Conservation (phyloP, 805 yeast species). For the Lipomyces mesembrius region DNA sequence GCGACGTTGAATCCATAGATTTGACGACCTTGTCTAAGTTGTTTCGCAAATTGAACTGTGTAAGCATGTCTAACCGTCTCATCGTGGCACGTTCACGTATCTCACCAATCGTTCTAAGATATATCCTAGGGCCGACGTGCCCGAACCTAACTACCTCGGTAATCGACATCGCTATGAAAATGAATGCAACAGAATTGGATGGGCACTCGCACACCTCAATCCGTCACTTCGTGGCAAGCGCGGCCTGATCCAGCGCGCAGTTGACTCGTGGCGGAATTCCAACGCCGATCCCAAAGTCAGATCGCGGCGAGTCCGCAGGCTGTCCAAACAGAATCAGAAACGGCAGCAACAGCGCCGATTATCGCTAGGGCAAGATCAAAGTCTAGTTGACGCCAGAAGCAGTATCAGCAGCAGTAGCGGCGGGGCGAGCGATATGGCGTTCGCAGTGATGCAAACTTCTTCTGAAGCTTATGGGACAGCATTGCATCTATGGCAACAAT, state of each 20-base stretch:
- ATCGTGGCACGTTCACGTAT: neutral
- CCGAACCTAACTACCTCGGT: constrained; percentile 51
- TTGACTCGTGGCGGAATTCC: constrained; percentile 58
- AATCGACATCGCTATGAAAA: constrained; percentile 54
- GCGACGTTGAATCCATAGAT: constrained; percentile 45
- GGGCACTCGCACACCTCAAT: constrained; percentile 53
- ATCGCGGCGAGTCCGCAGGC: constrained; percentile 52
- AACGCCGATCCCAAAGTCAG: constrained; percentile 50
- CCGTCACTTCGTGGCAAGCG: constrained; percentile 52
- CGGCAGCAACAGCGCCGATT: constrained; percentile 4
- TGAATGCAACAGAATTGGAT: constrained; percentile 55
- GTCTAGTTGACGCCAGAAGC: neutral
- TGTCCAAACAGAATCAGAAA: constrained; percentile 32
- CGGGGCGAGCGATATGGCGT: neutral
- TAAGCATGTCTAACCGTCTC: constrained; percentile 4
- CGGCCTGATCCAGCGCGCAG: constrained; percentile 58
- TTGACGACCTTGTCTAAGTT: constrained; percentile 40
- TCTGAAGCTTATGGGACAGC: neutral
- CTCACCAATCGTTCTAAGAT: constrained; percentile 38
- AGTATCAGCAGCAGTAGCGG: constrained; percentile 2
- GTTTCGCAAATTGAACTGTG: constrained; percentile 51
- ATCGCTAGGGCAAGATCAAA: neutral
- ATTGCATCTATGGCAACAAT: neutral
- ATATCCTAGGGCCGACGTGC: constrained; percentile 55
- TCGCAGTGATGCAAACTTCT: neutral